Evolutionary conservation across 257 asterid species (phyloP).

Genomic region (Solanum piurae): DNA sequence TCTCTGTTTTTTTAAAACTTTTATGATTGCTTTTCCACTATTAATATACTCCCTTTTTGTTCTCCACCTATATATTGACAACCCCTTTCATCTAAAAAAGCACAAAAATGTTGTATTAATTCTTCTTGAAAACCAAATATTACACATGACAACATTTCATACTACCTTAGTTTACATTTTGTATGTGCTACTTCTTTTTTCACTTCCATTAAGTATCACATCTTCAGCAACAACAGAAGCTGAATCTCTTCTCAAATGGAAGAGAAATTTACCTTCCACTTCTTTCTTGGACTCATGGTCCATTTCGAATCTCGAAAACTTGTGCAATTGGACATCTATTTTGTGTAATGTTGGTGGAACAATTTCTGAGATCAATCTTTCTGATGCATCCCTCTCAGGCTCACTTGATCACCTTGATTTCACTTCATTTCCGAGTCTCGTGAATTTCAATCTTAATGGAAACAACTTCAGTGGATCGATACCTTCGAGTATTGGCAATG

Average conservation of each 20-base stretch:
- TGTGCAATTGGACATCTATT: constrained; percentile 59
- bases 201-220: constrained; percentile 15
- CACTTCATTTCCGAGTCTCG: constrained; percentile 29
- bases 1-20: background rate
- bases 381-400: constrained; percentile 28
- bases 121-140: background rate
- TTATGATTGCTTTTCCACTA: background rate
- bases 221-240: constrained; percentile 51
- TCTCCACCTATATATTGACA: background rate
- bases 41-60: background rate
- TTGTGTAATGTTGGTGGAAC: constrained; percentile 33
- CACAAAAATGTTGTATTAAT: background rate
- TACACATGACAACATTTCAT: constrained; percentile 21
- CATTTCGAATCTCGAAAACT: constrained; percentile 24
- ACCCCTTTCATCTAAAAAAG: background rate
- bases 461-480: constrained; percentile 52
- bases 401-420: constrained; percentile 34
- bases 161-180: constrained; percentile 10
- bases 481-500: constrained; percentile 48
- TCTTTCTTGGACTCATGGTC: constrained; percentile 48
- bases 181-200: constrained; percentile 7
- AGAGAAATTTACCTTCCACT: constrained; percentile 15
- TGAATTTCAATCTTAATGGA: constrained; percentile 20
- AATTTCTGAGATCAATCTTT: constrained; percentile 32
- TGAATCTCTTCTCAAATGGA: constrained; percentile 56